These are phyloP conservation scores for Solanum corneliomulleri DNA, from an alignment of 257 asterid genomes.

Conservation along the genomic window DNA sequence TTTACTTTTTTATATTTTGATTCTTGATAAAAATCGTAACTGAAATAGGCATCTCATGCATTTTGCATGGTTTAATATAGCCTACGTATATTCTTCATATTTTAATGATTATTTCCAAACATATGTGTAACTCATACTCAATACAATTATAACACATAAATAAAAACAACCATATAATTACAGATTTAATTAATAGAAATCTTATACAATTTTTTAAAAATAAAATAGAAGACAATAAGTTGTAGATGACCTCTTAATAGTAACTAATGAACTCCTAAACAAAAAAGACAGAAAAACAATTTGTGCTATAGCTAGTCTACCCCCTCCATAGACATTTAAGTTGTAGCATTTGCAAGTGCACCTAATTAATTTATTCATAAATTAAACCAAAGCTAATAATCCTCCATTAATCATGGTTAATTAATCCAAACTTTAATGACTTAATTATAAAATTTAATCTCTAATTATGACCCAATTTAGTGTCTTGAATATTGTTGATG, in stretches of 20 bases:
- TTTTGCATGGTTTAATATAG: background rate
- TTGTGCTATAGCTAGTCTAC: background rate
- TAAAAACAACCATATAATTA: background rate
- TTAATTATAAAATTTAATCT: background rate
- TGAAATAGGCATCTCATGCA: background rate
- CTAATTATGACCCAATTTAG: background rate
- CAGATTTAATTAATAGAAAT: background rate
- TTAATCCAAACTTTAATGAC: background rate
- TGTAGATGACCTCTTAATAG: background rate
- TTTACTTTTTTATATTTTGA: background rate
- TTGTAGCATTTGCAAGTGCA: background rate
- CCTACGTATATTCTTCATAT: background rate
- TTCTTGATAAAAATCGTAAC: background rate
- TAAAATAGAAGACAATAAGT: background rate
- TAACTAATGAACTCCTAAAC: background rate
- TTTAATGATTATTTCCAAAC: background rate
- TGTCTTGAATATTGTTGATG: conserved; percentile 31
- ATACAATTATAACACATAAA: background rate
- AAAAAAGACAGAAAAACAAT: background rate
- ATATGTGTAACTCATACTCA: background rate
- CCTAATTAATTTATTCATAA: background rate
- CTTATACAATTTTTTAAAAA: background rate
- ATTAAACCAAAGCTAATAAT: background rate
- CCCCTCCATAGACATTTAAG: background rate
- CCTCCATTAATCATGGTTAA: background rate